A percentile compares a stretch with the other conserved stretches of the same genome.
Conservation (phyloP, 176 grass and related monocot species). For the Zea mays region DNA sequence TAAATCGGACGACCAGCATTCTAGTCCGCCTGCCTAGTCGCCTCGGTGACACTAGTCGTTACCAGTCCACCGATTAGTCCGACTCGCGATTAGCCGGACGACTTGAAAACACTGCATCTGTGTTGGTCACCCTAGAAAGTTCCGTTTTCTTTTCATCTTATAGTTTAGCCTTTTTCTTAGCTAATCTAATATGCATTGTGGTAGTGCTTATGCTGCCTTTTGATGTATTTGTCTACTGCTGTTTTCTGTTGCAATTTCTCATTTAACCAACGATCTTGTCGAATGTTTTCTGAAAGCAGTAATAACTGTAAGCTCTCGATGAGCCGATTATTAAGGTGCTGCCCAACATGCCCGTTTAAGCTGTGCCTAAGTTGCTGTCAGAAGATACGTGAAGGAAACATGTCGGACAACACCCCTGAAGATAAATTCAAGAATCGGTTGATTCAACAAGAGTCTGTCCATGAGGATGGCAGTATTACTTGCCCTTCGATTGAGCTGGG, state of each 20-base stretch:
- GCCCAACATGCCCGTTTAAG: conserved; percentile 73
- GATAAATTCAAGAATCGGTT: conserved; percentile 49
- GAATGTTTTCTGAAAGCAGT: conserved; percentile 48
- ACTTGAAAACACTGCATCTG: too few species aligned
- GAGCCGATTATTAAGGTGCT: conserved; percentile 65
- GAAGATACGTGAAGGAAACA: conserved; percentile 59
- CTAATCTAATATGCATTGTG: not conserved
- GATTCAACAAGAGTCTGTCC: conserved; percentile 58
- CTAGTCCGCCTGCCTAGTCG: too few species aligned
- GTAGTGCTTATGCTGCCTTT: not conserved
- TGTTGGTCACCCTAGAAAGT: too few species aligned
- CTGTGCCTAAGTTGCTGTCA: conserved; percentile 87
- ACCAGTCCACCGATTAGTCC: too few species aligned
- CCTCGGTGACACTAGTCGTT: too few species aligned
- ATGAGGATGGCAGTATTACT: conserved; percentile 61
- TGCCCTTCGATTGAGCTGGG: conserved; percentile 86
- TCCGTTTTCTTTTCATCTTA: conserved; percentile 22
- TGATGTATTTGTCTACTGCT: conserved; percentile 6
- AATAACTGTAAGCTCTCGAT: conserved; percentile 67
- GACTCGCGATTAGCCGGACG: too few species aligned
- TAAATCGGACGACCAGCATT: too few species aligned
- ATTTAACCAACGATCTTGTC: not conserved
- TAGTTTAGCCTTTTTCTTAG: conserved; percentile 11
- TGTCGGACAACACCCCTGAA: conserved; percentile 43
- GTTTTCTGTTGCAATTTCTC: conserved; percentile 34